phyloP scores from a whole-genome alignment of 2,329 filamentous ascomycete genomes.

The Neofusicoccum umdonicola region DNA sequence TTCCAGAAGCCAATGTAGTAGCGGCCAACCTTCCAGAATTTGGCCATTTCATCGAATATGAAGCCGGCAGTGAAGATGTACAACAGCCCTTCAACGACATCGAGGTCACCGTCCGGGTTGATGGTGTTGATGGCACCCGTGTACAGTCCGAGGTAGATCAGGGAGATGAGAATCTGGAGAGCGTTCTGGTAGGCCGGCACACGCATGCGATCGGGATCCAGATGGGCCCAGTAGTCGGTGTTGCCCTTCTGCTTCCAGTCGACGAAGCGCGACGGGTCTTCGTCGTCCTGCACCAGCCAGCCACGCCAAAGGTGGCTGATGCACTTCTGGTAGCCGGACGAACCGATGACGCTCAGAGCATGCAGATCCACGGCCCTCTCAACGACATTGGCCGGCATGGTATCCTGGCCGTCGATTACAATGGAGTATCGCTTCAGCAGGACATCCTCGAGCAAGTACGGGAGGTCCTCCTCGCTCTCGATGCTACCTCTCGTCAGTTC shows the following conservation, averaged over 20 bases:
- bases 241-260: constrained; percentile 82
- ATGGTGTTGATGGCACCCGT: constrained; percentile 92
- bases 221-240: constrained; percentile 72
- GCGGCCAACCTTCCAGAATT: constrained; percentile 91
- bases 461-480: constrained; percentile 75
- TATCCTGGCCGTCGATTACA: constrained; percentile 67
- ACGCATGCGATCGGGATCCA: constrained; percentile 92
- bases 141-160: constrained; percentile 81
- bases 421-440: constrained; percentile 88
- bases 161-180: constrained; percentile 78
- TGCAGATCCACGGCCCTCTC: constrained; percentile 94
- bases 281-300: constrained; percentile 94
- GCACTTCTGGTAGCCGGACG: constrained; percentile 93
- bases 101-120: constrained; percentile 79
- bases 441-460: constrained; percentile 75
- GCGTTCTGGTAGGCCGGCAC: constrained; percentile 90
- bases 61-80: constrained; percentile 93
- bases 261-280: constrained; percentile 85
- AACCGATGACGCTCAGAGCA: constrained; percentile 82
- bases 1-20: constrained; percentile 97
- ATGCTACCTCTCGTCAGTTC: constrained; percentile 55
- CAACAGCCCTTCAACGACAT: constrained; percentile 76
- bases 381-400: constrained; percentile 78
- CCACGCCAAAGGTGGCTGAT: constrained; percentile 90
- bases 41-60: constrained; percentile 80